Base-by-base conservation (phyloP, 768 basidiomycete species). In the Mycena latifolia region DNA sequence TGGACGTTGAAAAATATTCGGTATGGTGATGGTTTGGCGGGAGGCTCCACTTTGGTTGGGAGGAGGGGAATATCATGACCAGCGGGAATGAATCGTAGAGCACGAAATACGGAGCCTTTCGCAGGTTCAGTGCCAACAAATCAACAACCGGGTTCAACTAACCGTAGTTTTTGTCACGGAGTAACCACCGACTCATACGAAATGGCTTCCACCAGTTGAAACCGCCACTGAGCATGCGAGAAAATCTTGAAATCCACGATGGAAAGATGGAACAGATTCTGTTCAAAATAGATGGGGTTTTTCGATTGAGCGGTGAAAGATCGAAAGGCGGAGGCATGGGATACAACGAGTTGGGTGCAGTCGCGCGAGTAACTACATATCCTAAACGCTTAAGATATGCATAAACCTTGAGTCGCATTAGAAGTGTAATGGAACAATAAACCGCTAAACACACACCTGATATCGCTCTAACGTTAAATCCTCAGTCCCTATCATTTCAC, bases 341-440 rank as follows among this genome's bases (percentile, higher is more conserved):
- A 71, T 91, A 92, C 18, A 82, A 81, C 0, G 80, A 61, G 8
- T 82, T 82, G 7, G 90, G 91, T 7, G 88, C 85, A 6, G 84
- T 81, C 0, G 94, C 82, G n/a, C 98, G 87, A 45, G 89, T 93
- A 12, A 99, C 88, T 14, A 89, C 85, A 77, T 98, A 99, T 17
- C 98, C 98, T 41, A 99, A 81, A 20, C 98, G 89, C 72, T 92
- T 95, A 33, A 99, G 84, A 77, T 97, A 96, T 0, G 97, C 88
- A 73, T 92, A 99, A 24, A 97, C 94, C 96, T 99, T 62, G 15
- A 29, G 18, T 51, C n/a, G 9, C 25, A 56, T 24, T 50, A 53
- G 61, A 51, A 37, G 52, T 14, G 43, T n/a, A n/a, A n/a, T n/a
- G n/a, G n/a, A n/a, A n/a, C n/a, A 50, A 39, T 24, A 43, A 43